Percentiles rank a stretch among this genome's conserved stretches.
These are phyloP conservation scores for Magnaporthiopsis poae DNA, from an alignment of 2,329 filamentous ascomycete species.

Conservation along the genomic window DNA sequence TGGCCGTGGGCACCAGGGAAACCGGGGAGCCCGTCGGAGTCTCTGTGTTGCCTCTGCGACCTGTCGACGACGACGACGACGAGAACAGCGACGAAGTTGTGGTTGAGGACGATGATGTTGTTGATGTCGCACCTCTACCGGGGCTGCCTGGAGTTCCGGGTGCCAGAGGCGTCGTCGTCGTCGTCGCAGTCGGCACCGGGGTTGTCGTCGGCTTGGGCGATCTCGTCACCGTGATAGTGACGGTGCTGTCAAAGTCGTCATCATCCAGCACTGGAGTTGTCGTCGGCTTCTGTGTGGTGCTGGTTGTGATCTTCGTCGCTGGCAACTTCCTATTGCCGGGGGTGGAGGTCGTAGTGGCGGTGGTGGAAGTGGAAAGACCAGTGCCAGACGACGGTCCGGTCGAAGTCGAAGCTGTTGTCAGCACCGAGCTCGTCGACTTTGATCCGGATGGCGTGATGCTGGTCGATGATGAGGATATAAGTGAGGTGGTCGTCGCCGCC, in stretches of 20 bases:
- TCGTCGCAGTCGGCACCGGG: too few species aligned
- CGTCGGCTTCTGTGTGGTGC: neutral
- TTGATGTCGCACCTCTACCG: neutral
- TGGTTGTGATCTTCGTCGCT: neutral
- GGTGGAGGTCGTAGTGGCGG: neutral
- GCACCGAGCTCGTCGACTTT: neutral
- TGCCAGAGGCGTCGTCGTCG: neutral
- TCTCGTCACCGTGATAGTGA: slow-evolving; percentile 18
- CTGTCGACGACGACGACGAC: slow-evolving; percentile 10
- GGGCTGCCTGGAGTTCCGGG: neutral
- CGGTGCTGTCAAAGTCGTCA: slow-evolving; percentile 23
- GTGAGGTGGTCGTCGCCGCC: too few species aligned
- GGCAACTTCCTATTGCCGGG: neutral
- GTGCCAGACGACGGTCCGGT: neutral
- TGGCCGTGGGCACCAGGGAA: slow-evolving; percentile 31
- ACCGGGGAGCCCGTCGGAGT: slow-evolving; percentile 29
- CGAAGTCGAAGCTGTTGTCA: neutral
- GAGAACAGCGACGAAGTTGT: slow-evolving; percentile 3
- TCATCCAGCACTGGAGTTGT: neutral
- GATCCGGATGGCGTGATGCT: neutral
- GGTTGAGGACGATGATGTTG: neutral
- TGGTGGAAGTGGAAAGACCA: neutral
- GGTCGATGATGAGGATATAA: neutral
- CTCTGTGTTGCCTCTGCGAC: slow-evolving; percentile 10
- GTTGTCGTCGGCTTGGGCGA: neutral